Evolutionary conservation across 495 filamentous ascomycete species (phyloP), one percentile per base, ranked within the genome.

Genomic region (Neurospora tetrasperma): DNA sequence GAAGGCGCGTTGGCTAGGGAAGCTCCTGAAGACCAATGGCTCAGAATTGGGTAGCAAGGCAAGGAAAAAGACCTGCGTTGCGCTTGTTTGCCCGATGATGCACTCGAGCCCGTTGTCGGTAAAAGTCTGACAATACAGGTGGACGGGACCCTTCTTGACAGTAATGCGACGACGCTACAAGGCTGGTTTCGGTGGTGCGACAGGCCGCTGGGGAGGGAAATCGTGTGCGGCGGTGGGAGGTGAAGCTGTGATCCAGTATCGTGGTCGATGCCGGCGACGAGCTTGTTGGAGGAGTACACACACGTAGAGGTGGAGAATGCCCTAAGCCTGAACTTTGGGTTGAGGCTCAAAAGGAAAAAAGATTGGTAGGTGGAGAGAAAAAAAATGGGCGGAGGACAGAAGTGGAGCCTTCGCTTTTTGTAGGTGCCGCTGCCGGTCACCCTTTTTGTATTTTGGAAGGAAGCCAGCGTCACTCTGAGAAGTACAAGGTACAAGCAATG

Each of bases 291-390:
- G 43, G 70, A 39, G 72, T 69, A 74, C 73, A 71, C 59, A 76
- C 54, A 66, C 71, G 73, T 54, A 70, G 62, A 73, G 71, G 76
- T 80, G 78, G 77, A 77, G 76, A 78, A 76, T 69, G 72, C 75
- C 76, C 77, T 71, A 80, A 78, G 77, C 73, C 75, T 76, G 74
- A 79, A 77, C 54, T 66, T 66, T 66, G 54, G 54, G 76, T 75
- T 80, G 79, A 81, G 79, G 79, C 78, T 80, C 74, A 80, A 78
- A 71, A 74, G 69, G 71, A 78, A 79, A 73, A 74, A 69, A 76
- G 75, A 78, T 72, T 72, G 76, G 73, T 72, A 74, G 79, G 79
- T 82, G 79, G 79, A 80, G 79, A 80, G 78, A 78, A 79, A 80
- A 80, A 80, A 79, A 75, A 72, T 71, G 76, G 78, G 76, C 73